Percentiles rank a stretch among this genome's conserved stretches.
These are phyloP conservation scores for Trametes villosa DNA, from an alignment of 768 basidiomycete genomes.

Conservation along the genomic window DNA sequence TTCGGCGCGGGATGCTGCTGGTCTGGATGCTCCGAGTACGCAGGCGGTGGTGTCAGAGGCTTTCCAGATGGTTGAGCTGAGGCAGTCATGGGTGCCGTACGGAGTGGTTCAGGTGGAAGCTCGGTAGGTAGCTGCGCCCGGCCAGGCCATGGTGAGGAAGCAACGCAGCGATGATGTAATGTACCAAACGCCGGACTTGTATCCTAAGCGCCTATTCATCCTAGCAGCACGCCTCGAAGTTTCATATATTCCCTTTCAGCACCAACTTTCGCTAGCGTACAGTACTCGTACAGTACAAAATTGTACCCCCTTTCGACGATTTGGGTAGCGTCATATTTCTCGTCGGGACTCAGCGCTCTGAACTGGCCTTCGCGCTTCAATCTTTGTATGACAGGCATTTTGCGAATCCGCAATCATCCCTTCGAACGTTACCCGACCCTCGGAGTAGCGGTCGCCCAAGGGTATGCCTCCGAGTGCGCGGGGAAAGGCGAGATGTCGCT, in stretches of 20 bases:
- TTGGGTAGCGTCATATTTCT: too few relatives aligned
- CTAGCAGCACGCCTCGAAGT: too few relatives aligned
- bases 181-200: too few relatives aligned
- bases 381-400: too few relatives aligned
- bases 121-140: background rate
- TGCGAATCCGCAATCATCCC: too few relatives aligned
- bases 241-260: too few relatives aligned
- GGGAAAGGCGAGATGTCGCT: slow-evolving; percentile 13
- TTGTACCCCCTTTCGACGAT: too few relatives aligned
- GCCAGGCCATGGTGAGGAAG: background rate
- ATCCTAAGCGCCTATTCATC: too few relatives aligned
- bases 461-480: slow-evolving; percentile 13
- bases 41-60: slow-evolving; percentile 31
- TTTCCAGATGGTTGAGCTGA: slow-evolving; percentile 24
- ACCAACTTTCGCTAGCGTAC: too few relatives aligned
- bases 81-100: slow-evolving; percentile 1
- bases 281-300: too few relatives aligned
- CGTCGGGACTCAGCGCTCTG: too few relatives aligned
- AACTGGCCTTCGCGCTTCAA: too few relatives aligned
- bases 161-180: slow-evolving; percentile 1
- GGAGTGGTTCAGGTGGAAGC: background rate
- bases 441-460: background rate
- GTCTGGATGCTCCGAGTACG: slow-evolving; percentile 29
- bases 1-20: slow-evolving; percentile 3
- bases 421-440: background rate